These are phyloP conservation scores for Backusella australiensis DNA, from an alignment of 192 early-diverging fungal genomes.

Conservation along the genomic window DNA sequence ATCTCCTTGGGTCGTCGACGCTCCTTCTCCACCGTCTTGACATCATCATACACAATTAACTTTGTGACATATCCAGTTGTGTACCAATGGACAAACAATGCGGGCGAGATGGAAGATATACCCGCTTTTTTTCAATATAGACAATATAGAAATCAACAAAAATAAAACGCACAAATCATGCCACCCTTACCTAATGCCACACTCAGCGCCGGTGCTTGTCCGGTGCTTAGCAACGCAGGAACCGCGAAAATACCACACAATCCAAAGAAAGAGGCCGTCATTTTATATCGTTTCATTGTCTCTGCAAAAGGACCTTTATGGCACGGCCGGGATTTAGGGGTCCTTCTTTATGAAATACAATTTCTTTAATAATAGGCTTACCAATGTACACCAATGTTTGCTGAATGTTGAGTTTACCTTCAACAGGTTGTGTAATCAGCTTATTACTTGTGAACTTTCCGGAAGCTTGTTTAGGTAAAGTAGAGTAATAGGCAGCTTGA, in stretches of 20 bases:
- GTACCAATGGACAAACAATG: slow-evolving; percentile 31
- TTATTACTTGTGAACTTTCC: slow-evolving; percentile 33
- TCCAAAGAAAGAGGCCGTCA: slow-evolving; percentile 35
- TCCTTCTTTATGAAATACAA: too few species aligned
- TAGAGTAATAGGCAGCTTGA: slow-evolving; percentile 12
- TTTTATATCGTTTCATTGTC: slow-evolving; percentile 36
- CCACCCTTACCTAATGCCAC: slow-evolving; percentile 25
- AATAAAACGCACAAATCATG: neutral
- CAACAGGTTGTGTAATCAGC: slow-evolving; percentile 9
- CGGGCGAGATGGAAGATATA: slow-evolving; percentile 29
- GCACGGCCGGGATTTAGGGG: neutral
- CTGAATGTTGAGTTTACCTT: slow-evolving; percentile 4
- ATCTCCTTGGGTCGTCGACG: slow-evolving; percentile 25
- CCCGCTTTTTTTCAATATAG: slow-evolving; percentile 18
- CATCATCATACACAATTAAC: slow-evolving; percentile 30
- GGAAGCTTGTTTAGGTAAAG: slow-evolving; percentile 26
- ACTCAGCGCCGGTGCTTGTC: slow-evolving; percentile 26
- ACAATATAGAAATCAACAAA: neutral
- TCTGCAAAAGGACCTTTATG: slow-evolving; percentile 33
- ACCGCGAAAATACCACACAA: slow-evolving; percentile 35
- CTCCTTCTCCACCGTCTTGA: slow-evolving; percentile 28
- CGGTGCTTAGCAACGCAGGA: slow-evolving; percentile 29
- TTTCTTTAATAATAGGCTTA: neutral
- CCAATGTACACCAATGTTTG: slow-evolving; percentile 36
- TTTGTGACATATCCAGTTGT: slow-evolving; percentile 27